Percentiles rank a stretch among this genome's conserved stretches.
These are phyloP conservation scores for Monosporascus sp. DNA, from an alignment of 2,329 filamentous ascomycete genomes.

Conservation along the genomic window DNA sequence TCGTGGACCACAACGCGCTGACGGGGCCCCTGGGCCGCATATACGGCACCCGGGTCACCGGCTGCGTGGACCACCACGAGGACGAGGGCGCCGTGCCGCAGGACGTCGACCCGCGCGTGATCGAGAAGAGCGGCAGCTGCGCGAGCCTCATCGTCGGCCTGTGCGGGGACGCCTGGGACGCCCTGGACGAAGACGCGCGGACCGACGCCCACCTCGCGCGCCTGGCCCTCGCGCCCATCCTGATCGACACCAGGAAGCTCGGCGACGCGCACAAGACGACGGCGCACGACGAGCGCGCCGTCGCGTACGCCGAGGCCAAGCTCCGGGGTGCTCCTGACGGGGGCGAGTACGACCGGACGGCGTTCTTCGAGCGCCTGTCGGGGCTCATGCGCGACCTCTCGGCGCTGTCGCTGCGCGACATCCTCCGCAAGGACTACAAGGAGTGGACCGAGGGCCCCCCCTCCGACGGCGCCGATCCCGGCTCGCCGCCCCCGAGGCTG, in stretches of 20 bases:
- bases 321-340: constrained; percentile 21
- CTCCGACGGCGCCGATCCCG: too few species aligned
- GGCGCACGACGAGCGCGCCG: constrained; percentile 53
- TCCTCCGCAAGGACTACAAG: constrained; percentile 81
- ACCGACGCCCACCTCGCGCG: constrained; percentile 58
- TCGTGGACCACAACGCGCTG: constrained; percentile 76
- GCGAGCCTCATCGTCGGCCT: constrained; percentile 63
- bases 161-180: constrained; percentile 53
- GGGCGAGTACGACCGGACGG: constrained; percentile 45
- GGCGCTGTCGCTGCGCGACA: constrained; percentile 55
- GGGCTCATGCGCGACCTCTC: constrained; percentile 65
- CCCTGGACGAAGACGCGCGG: constrained; percentile 29
- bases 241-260: constrained; percentile 70
- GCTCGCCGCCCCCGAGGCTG: constrained; percentile 26
- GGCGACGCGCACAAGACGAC: constrained; percentile 59
- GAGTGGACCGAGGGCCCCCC: constrained; percentile 55
- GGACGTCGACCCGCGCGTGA: constrained; percentile 49
- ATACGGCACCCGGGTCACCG: constrained; percentile 51
- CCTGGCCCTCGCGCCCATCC: constrained; percentile 63
- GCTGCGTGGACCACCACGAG: constrained; percentile 74
- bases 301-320: constrained; percentile 52
- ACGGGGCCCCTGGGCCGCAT: constrained; percentile 54
- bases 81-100: constrained; percentile 57
- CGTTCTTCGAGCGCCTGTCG: constrained; percentile 56
- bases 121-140: constrained; percentile 68